Conservation (phyloP, 345 rosid species). For the Passiflora organensis region DNA sequence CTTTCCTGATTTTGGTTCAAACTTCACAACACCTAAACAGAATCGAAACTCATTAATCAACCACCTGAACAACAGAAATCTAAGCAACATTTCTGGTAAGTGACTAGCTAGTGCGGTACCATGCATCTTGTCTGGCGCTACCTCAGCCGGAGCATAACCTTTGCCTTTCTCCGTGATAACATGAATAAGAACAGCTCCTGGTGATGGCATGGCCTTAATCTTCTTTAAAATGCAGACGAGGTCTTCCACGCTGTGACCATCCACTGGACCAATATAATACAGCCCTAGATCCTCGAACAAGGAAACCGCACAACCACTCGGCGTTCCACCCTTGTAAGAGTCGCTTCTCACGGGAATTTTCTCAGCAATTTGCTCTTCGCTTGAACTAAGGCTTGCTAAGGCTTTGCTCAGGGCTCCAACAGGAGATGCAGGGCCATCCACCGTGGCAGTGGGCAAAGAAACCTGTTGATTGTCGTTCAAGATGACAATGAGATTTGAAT, state of each 20-base stretch:
- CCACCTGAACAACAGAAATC: too few relatives aligned
- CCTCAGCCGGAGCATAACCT: slow-evolving; percentile 47
- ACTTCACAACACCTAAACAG: slow-evolving; percentile 40
- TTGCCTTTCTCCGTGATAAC: slow-evolving; percentile 47
- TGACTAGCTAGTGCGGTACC: slow-evolving; percentile 20
- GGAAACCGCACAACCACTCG: slow-evolving; percentile 17
- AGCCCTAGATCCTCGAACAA: slow-evolving; percentile 50
- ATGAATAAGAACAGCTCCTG: slow-evolving; percentile 48
- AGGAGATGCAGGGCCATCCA: slow-evolving; percentile 49
- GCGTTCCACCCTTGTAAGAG: slow-evolving; percentile 20
- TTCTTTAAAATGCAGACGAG: slow-evolving; percentile 31
- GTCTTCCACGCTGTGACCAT: slow-evolving; percentile 42
- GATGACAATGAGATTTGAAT: slow-evolving; percentile 38
- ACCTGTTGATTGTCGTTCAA: slow-evolving; percentile 50
- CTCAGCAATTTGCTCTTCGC: slow-evolving; percentile 31
- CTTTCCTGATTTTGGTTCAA: slow-evolving; percentile 42
- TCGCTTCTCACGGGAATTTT: slow-evolving; percentile 32
- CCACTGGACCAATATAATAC: slow-evolving; percentile 45
- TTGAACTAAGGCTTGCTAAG: slow-evolving; percentile 28
- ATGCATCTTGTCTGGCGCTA: slow-evolving; percentile 46
- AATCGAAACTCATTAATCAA: background rate
- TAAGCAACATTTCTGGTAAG: too few relatives aligned
- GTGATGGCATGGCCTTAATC: slow-evolving; percentile 27
- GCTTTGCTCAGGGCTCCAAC: slow-evolving; percentile 44
- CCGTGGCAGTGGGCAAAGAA: slow-evolving; percentile 46